Conservation (phyloP, 2,329 filamentous ascomycete genomes). For the Phaeosphaeria sp. region DNA sequence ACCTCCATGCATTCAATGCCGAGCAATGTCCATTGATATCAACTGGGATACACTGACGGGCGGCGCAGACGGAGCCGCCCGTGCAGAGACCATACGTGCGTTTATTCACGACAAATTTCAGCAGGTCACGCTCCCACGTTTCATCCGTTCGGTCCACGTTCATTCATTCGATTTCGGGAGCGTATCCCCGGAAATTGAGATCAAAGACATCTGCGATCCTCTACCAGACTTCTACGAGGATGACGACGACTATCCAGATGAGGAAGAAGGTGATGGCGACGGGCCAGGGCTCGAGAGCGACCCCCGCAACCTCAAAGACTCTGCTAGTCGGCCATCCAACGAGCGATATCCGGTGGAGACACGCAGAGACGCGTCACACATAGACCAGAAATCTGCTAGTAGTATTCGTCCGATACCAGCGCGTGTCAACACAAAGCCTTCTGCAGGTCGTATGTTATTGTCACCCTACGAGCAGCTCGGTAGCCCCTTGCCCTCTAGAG, state of each 20-base stretch:
- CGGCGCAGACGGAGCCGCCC: conserved; percentile 82
- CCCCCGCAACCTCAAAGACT: conserved; percentile 29
- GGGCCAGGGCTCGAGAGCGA: conserved; percentile 21
- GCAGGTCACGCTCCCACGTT: conserved; percentile 85
- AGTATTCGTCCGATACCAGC: conserved; percentile 30
- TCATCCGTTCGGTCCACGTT: conserved; percentile 95
- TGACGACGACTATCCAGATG: conserved; percentile 68
- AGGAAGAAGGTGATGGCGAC: conserved; percentile 48
- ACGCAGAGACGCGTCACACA: conserved; percentile 23
- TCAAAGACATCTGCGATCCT: conserved; percentile 97
- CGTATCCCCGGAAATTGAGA: conserved; percentile 81
- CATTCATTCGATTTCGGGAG: conserved; percentile 92
- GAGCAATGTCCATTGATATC: conserved; percentile 91
- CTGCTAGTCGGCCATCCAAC: conserved; percentile 43
- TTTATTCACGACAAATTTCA: conserved; percentile 98
- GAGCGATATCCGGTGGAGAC: conserved; percentile 34
- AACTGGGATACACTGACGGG: conserved; percentile 93
- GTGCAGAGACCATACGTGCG: conserved; percentile 84
- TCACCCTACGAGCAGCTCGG: conserved; percentile 43
- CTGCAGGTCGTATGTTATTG: conserved; percentile 36
- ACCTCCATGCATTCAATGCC: conserved; percentile 21
- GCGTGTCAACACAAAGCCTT: conserved; percentile 33
- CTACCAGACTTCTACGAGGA: conserved; percentile 96
- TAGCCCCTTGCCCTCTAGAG: conserved; percentile 47
- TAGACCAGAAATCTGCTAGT: conserved; percentile 20